Evolutionary conservation across 2,329 filamentous ascomycete genomes (phyloP).

Genomic region (Pseudopithomyces chartarum): DNA sequence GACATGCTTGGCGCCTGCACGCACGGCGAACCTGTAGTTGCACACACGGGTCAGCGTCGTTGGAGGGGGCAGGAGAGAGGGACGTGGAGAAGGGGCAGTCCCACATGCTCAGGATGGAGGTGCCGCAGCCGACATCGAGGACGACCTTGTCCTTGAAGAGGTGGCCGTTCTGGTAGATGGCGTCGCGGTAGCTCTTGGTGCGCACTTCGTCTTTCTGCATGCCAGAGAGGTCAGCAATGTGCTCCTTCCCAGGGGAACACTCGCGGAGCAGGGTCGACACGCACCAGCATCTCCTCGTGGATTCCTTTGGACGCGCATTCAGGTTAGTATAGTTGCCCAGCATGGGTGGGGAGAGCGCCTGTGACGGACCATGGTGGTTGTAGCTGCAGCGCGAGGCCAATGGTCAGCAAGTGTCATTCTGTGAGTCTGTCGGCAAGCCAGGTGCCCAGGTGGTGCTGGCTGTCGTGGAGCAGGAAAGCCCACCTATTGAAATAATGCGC

Average conservation of each 20-base stretch:
- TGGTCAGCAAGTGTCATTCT: slow-evolving; percentile 36
- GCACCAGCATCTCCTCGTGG: slow-evolving; percentile 96
- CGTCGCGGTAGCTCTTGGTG: slow-evolving; percentile 94
- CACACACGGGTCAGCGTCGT: slow-evolving; percentile 22
- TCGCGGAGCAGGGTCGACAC: slow-evolving; percentile 46
- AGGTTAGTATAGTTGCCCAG: slow-evolving; percentile 36
- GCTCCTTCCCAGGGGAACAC: slow-evolving; percentile 6
- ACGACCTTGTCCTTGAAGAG: slow-evolving; percentile 91
- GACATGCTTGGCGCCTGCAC: slow-evolving; percentile 96
- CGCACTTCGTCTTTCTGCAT: slow-evolving; percentile 95
- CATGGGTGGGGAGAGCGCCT: slow-evolving; percentile 32
- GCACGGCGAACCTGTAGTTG: slow-evolving; percentile 89
- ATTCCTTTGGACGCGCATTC: slow-evolving; percentile 67
- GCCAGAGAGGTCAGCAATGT: slow-evolving; percentile 1
- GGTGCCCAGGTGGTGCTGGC: slow-evolving; percentile 22
- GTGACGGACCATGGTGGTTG: slow-evolving; percentile 87
- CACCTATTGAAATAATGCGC: slow-evolving; percentile 99
- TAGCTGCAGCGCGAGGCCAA: slow-evolving; percentile 66
- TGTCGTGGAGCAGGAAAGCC: slow-evolving; percentile 18
- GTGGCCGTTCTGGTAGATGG: slow-evolving; percentile 96
- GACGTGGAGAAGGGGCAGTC: slow-evolving; percentile 28
- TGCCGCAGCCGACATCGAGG: slow-evolving; percentile 96
- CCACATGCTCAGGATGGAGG: slow-evolving; percentile 97
- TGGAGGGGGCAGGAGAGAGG: no score
- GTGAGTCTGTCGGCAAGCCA: no score